These are phyloP conservation scores for Chalaropsis thielavioides DNA, from an alignment of 2,329 filamentous ascomycete genomes.

Conservation along the genomic window DNA sequence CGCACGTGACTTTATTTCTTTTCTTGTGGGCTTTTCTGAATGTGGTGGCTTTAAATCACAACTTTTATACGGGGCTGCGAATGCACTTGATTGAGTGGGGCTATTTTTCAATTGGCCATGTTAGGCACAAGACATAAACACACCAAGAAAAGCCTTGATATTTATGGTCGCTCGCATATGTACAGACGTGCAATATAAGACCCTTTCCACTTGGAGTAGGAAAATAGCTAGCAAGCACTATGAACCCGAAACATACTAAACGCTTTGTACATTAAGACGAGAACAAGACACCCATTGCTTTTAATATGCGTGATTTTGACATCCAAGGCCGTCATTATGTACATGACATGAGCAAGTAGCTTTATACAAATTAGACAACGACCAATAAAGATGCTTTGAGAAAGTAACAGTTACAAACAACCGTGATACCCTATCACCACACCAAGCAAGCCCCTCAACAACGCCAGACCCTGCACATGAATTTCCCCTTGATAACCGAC, in stretches of 20 bases:
- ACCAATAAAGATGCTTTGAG: neutral
- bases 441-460: neutral
- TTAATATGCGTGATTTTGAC: too few relatives aligned
- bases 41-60: neutral
- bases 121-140: neutral
- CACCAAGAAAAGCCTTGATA: too few relatives aligned
- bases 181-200: too few relatives aligned
- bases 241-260: too few relatives aligned
- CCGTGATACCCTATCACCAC: neutral
- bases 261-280: too few relatives aligned
- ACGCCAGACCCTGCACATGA: neutral
- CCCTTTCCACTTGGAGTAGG: too few relatives aligned
- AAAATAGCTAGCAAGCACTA: too few relatives aligned
- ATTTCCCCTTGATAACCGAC: neutral
- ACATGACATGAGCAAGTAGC: neutral
- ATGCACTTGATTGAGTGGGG: neutral
- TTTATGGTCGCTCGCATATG: too few relatives aligned
- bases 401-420: neutral
- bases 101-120: neutral
- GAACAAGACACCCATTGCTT: too few relatives aligned
- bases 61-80: neutral
- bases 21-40: conserved; percentile 2
- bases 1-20: conserved; percentile 4
- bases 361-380: neutral
- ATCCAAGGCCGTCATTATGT: neutral